Conservation (phyloP, 129 eudicot species). For the Tagetes patula region DNA sequence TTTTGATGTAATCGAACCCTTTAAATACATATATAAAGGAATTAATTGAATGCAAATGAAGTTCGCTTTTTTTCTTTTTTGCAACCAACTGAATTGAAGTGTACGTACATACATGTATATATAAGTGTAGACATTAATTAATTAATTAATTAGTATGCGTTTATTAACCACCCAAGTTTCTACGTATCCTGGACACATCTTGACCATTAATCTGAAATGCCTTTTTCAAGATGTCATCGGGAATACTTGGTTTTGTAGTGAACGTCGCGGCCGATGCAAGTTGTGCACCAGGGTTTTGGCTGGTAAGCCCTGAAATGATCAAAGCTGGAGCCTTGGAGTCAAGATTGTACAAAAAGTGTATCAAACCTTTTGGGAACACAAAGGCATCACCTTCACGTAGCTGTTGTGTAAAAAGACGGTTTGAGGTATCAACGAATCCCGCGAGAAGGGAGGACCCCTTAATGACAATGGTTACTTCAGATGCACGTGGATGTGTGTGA, state of each 20-base stretch:
- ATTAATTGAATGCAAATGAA: too few species aligned
- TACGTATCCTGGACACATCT: slow-evolving; percentile 61
- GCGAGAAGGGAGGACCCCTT: slow-evolving; percentile 58
- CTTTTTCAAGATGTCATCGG: slow-evolving; percentile 61
- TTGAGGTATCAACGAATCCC: slow-evolving; percentile 79
- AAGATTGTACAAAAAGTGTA: slow-evolving; percentile 68
- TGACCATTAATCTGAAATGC: slow-evolving; percentile 61
- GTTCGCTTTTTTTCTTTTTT: too few species aligned
- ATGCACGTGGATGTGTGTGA: slow-evolving; percentile 83
- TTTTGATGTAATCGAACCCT: too few species aligned
- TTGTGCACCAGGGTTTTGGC: slow-evolving; percentile 89
- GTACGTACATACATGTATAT: too few species aligned
- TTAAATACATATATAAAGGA: too few species aligned
- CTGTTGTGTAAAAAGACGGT: slow-evolving; percentile 52
- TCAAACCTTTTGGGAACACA: slow-evolving; percentile 70
- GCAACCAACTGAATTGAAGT: too few species aligned
- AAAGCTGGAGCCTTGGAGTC: slow-evolving; percentile 50
- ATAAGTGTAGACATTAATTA: too few species aligned
- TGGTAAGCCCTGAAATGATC: slow-evolving; percentile 61
- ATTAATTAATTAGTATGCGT: too few species aligned
- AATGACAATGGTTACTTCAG: slow-evolving; percentile 64
- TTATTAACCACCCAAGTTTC: slow-evolving; percentile 60
- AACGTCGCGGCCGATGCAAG: slow-evolving; percentile 68
- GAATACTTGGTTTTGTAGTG: slow-evolving; percentile 53
- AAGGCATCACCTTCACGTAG: slow-evolving; percentile 66